A percentile compares a stretch with the other conserved stretches of the same genome.
Evolutionary conservation across 345 rosid genomes (phyloP).

Genomic region (Hibiscus trionum): DNA sequence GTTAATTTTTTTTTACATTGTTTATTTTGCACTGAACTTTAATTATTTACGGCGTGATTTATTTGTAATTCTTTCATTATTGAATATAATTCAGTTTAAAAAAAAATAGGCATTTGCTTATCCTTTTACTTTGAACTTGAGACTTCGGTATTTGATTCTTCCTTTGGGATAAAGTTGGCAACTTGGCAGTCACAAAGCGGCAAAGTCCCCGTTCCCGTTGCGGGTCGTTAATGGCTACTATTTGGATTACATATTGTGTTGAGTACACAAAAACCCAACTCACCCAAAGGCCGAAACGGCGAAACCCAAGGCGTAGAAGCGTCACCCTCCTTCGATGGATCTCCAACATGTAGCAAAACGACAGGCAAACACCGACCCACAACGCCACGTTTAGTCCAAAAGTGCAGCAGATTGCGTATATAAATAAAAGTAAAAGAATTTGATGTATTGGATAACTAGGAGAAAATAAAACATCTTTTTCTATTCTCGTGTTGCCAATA

Average conservation of each 20-base stretch:
- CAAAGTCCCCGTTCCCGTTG: background rate
- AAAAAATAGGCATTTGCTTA: too few species aligned
- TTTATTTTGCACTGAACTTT: too few species aligned
- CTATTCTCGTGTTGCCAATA: background rate
- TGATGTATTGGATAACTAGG: background rate
- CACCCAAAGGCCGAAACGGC: background rate
- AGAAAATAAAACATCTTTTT: background rate
- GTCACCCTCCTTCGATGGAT: background rate
- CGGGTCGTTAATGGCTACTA: background rate
- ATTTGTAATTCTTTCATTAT: too few species aligned
- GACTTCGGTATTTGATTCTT: too few species aligned
- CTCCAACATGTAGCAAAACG: background rate
- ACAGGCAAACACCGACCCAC: background rate
- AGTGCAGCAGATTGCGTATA: background rate
- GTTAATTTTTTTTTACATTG: too few species aligned
- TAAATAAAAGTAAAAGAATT: background rate
- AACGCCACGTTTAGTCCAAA: background rate
- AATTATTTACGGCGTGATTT: too few species aligned
- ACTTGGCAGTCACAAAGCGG: too few species aligned
- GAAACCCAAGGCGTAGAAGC: background rate
- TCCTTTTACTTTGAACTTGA: too few species aligned
- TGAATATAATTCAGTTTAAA: too few species aligned
- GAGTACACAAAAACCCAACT: background rate
- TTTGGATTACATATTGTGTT: too few species aligned
- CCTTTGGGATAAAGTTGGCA: too few species aligned